Evolutionary conservation across 2,329 filamentous ascomycete species (phyloP).

Genomic region (Fusarium camptoceras): DNA sequence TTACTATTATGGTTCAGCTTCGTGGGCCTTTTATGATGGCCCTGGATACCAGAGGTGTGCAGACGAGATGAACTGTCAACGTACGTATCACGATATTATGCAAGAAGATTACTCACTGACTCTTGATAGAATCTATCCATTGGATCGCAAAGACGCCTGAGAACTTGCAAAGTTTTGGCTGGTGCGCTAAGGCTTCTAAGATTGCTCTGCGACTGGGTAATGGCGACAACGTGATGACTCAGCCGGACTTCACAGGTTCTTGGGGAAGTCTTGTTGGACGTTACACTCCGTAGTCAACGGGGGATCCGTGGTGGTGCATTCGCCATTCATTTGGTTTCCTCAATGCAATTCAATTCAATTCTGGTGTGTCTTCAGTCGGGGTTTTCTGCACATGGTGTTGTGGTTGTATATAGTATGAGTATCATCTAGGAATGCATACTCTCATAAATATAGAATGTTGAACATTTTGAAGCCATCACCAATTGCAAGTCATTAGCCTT

Average conservation of each 20-base stretch:
- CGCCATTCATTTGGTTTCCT: too few species aligned
- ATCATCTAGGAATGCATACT: too few species aligned
- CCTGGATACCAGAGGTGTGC: background rate
- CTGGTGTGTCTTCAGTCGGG: too few species aligned
- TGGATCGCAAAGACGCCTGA: background rate
- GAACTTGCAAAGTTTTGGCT: background rate
- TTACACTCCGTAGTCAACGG: background rate
- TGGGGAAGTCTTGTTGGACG: background rate
- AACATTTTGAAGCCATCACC: too few species aligned
- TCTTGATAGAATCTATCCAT: background rate
- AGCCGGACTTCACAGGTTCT: background rate
- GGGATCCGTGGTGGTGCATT: too few species aligned
- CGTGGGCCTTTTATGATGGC: background rate
- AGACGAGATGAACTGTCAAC: background rate
- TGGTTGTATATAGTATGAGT: too few species aligned
- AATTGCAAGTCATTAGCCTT: too few species aligned
- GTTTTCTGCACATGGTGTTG: too few species aligned
- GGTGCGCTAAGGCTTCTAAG: background rate
- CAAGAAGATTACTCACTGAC: background rate
- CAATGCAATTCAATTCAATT: too few species aligned
- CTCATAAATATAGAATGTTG: too few species aligned
- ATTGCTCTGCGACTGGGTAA: background rate
- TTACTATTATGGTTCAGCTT: constrained; percentile 1
- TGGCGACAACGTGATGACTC: background rate
- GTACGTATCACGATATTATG: background rate